Conservation (phyloP, 2,329 filamentous ascomycete species). For the Ilyonectria mors-panacis region DNA sequence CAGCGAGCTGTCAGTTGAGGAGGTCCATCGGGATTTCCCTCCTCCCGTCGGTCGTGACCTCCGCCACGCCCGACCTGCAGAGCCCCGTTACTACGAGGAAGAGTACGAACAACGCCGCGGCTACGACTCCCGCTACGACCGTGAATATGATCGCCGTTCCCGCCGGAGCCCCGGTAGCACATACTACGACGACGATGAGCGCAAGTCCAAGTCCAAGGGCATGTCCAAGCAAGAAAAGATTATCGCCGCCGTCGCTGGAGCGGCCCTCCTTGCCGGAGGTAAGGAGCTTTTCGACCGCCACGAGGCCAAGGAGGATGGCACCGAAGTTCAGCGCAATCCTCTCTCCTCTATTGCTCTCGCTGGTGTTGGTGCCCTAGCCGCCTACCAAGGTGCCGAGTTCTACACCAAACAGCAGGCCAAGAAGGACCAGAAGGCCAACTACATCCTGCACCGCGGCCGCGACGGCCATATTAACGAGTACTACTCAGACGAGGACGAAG, state of each 20-base stretch:
- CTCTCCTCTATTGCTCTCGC: slow-evolving; percentile 73
- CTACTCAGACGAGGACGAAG: slow-evolving; percentile 71
- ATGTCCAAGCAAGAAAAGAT: slow-evolving; percentile 77
- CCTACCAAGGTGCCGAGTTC: slow-evolving; percentile 74
- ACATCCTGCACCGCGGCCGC: slow-evolving; percentile 67
- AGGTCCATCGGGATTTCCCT: slow-evolving; percentile 87
- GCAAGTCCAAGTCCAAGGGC: slow-evolving; percentile 60
- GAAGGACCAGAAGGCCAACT: slow-evolving; percentile 69
- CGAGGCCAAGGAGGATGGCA: slow-evolving; percentile 67
- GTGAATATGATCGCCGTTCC: slow-evolving; percentile 61
- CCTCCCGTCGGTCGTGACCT: slow-evolving; percentile 71
- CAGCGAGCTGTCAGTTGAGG: slow-evolving; percentile 83
- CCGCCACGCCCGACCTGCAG: slow-evolving; percentile 76
- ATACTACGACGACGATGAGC: slow-evolving; percentile 73
- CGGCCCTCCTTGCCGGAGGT: slow-evolving; percentile 74
- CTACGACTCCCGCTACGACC: slow-evolving; percentile 63
- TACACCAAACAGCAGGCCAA: slow-evolving; percentile 74
- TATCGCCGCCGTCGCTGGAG: slow-evolving; percentile 75
- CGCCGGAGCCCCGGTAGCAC: slow-evolving; percentile 63
- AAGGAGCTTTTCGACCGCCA: slow-evolving; percentile 77
- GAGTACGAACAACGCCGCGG: slow-evolving; percentile 63
- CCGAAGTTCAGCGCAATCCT: slow-evolving; percentile 69
- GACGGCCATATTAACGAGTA: slow-evolving; percentile 68
- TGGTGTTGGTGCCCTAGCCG: slow-evolving; percentile 75
- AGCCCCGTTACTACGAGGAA: slow-evolving; percentile 71